Percentiles rank a stretch among this genome's conserved stretches.
Evolutionary conservation across 495 filamentous ascomycete species (phyloP).

Genomic region (Podospora didyma): DNA sequence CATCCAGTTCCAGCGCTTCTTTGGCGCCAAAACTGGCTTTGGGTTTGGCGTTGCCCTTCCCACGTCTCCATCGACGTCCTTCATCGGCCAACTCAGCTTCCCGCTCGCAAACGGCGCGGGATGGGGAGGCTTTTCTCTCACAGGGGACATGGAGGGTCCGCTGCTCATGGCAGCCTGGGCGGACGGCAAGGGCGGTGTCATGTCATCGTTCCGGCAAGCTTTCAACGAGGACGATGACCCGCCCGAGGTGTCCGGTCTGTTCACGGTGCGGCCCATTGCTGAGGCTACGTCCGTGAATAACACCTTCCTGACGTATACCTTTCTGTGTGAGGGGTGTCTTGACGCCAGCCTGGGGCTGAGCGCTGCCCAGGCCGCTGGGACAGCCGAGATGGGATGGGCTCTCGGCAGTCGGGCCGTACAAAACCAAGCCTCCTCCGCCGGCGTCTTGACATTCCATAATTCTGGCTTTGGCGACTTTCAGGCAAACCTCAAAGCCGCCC

Average conservation of each 20-base stretch:
- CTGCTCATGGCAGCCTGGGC: slow-evolving; percentile 20
- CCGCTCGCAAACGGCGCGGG: slow-evolving; percentile 18
- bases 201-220: slow-evolving; percentile 19
- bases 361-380: slow-evolving; percentile 1
- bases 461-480: slow-evolving; percentile 32
- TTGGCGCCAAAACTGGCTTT: slow-evolving; percentile 19
- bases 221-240: slow-evolving; percentile 24
- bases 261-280: slow-evolving; percentile 15
- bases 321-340: slow-evolving; percentile 21
- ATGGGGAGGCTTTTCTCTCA: slow-evolving; percentile 23
- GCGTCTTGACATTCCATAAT: slow-evolving; percentile 26
- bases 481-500: slow-evolving; percentile 25
- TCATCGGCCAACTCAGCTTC: slow-evolving; percentile 28
- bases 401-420: slow-evolving; percentile 12
- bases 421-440: slow-evolving; percentile 6
- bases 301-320: slow-evolving; percentile 19
- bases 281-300: slow-evolving; percentile 10
- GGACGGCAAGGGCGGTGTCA: slow-evolving; percentile 12
- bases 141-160: slow-evolving; percentile 18
- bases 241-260: slow-evolving; percentile 14
- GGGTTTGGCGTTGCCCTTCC: slow-evolving; percentile 27
- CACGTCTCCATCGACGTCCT: slow-evolving; percentile 8
- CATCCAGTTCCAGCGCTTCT: slow-evolving; percentile 27
- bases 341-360: slow-evolving; percentile 12
- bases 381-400: slow-evolving; percentile 20